phyloP scores from a whole-genome alignment of 2,329 filamentous ascomycete species.

The Venturia carpophila region DNA sequence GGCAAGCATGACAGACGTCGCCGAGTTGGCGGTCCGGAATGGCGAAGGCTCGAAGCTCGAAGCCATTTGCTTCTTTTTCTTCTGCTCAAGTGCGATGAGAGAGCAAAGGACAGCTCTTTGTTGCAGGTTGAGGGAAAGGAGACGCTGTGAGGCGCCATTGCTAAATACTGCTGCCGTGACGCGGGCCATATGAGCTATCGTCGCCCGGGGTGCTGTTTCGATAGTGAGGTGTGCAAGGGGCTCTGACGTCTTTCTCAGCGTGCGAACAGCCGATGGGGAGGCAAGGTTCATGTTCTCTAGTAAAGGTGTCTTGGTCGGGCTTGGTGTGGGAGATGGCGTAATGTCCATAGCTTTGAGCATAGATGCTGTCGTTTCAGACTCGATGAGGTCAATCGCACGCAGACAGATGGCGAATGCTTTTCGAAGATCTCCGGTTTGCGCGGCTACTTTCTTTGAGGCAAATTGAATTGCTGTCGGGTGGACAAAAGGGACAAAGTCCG shows the following conservation, averaged over 20 bases:
- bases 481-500: slow-evolving; percentile 71
- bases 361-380: slow-evolving; percentile 71
- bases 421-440: slow-evolving; percentile 86
- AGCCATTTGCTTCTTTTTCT: slow-evolving; percentile 25
- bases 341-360: slow-evolving; percentile 52
- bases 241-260: slow-evolving; percentile 25
- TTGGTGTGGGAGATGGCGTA: slow-evolving; percentile 41
- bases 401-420: slow-evolving; percentile 94
- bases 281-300: slow-evolving; percentile 74
- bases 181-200: slow-evolving; percentile 83
- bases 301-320: slow-evolving; percentile 67
- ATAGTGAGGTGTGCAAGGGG: slow-evolving; percentile 58
- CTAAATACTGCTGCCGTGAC: slow-evolving; percentile 85
- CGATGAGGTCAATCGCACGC: slow-evolving; percentile 79
- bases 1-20: slow-evolving; percentile 22
- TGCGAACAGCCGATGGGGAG: slow-evolving; percentile 40
- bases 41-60: slow-evolving; percentile 40
- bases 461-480: slow-evolving; percentile 91
- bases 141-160: slow-evolving; percentile 75
- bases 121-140: slow-evolving; percentile 84
- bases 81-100: slow-evolving; percentile 76
- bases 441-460: slow-evolving; percentile 88
- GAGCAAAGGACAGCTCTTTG: slow-evolving; percentile 93
- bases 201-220: slow-evolving; percentile 78
- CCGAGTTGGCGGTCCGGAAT: slow-evolving; percentile 32